A percentile compares a stretch with the other conserved stretches of the same genome.
Evolutionary conservation across 768 basidiomycete species (phyloP).

Genomic region (Mrakia frigida): DNA sequence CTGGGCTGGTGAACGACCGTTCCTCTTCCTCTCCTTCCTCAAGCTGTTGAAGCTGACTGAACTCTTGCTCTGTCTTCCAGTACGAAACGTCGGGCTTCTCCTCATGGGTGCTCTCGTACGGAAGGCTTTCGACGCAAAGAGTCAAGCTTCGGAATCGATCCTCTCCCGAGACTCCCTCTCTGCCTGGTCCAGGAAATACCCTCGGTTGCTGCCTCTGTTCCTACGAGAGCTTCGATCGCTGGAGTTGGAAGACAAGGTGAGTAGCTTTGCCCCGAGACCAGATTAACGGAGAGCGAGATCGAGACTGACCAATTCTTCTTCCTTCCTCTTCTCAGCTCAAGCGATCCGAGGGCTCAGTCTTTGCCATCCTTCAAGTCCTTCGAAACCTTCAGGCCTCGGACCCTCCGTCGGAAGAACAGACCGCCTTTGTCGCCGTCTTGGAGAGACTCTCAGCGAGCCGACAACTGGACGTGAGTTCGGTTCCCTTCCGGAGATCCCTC

Average conservation of each 20-base stretch:
- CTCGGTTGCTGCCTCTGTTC: slow-evolving; percentile 16
- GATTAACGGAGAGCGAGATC: no score
- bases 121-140: slow-evolving; percentile 21
- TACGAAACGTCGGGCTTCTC: slow-evolving; percentile 29
- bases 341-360: slow-evolving; percentile 13
- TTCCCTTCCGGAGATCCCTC: background rate
- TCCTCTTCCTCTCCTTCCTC: background rate
- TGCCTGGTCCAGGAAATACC: slow-evolving; percentile 22
- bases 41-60: background rate
- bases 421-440: slow-evolving; percentile 14
- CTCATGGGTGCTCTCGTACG: slow-evolving; percentile 29
- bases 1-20: slow-evolving; percentile 22
- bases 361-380: slow-evolving; percentile 27
- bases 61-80: background rate
- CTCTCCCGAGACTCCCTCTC: slow-evolving; percentile 3
- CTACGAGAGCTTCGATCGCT: background rate
- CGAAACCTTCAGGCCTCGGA: slow-evolving; percentile 20
- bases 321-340: slow-evolving; percentile 1
- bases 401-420: slow-evolving; percentile 12
- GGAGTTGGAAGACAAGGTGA: slow-evolving; percentile 21
- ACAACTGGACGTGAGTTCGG: slow-evolving; percentile 21
- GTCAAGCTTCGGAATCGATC: slow-evolving; percentile 11
- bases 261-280: background rate
- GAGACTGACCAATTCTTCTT: background rate
- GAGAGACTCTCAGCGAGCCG: slow-evolving; percentile 15